Conservation (phyloP, 768 basidiomycete genomes). For the Podaxis sp. region DNA sequence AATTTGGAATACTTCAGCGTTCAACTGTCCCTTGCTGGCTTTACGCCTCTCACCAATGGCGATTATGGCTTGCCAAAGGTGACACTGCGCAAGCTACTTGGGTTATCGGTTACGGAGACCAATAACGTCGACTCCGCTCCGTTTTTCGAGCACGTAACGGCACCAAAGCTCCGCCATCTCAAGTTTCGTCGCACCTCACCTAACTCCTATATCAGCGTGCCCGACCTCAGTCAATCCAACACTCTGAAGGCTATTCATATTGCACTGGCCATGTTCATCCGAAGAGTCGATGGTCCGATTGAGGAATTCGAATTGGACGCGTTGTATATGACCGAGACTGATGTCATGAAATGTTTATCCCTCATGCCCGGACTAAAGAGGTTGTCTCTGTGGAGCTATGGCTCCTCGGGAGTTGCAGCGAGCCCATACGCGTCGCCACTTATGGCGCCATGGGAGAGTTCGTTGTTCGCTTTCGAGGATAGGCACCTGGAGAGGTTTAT, state of each 20-base stretch:
- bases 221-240: neutral
- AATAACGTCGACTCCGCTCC: conserved; percentile 9
- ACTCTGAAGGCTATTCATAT: neutral
- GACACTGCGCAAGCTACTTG: neutral
- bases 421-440: conserved; percentile 5
- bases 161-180: conserved; percentile 4
- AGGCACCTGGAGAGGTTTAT: conserved; percentile 6
- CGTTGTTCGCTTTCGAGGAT: conserved; percentile 5
- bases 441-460: neutral
- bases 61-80: conserved; percentile 7
- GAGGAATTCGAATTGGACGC: conserved; percentile 9
- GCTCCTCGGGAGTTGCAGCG: neutral
- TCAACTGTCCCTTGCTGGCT: conserved; percentile 9
- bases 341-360: conserved; percentile 10
- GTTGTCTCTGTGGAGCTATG: conserved; percentile 8
- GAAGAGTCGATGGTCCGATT: neutral
- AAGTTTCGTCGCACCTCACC: conserved; percentile 9
- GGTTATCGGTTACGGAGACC: conserved; percentile 6
- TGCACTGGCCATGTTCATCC: conserved; percentile 8
- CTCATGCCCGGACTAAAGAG: conserved; percentile 2
- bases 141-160: conserved; percentile 1
- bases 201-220: neutral
- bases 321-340: conserved; percentile 1
- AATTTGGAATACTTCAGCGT: conserved; percentile 10
- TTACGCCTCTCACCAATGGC: conserved; percentile 1